Conservation (phyloP, 371 early-diverging fungal genomes). For the Apophysomyces sp. region DNA sequence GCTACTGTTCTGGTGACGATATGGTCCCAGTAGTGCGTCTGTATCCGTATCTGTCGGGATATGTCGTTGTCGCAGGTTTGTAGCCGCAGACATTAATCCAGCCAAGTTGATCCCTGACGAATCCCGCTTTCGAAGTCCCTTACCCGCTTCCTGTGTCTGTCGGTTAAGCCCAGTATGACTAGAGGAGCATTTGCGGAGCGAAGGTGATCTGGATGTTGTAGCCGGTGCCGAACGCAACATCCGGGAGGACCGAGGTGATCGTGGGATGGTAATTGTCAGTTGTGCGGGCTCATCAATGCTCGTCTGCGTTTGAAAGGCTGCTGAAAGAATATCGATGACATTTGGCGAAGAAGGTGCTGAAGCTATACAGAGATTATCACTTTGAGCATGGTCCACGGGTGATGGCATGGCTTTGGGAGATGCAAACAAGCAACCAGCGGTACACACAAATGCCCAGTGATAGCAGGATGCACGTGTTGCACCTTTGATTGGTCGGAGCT, state of each 20-base stretch:
- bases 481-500: no score
- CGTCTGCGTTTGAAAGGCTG: neutral
- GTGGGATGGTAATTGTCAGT: neutral
- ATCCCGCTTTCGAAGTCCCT: neutral
- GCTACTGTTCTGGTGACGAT: neutral
- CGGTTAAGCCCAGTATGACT: neutral
- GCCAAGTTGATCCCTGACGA: neutral
- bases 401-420: neutral
- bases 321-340: neutral
- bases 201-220: neutral
- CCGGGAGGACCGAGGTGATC: constrained; percentile 1
- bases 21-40: neutral
- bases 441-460: no score
- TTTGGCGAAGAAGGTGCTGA: neutral
- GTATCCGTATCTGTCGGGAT: neutral
- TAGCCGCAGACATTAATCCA: neutral
- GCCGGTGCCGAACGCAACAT: neutral
- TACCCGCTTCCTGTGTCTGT: neutral
- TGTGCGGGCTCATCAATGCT: neutral
- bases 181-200: neutral
- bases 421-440: no score
- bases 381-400: neutral
- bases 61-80: neutral
- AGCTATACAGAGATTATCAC: neutral
- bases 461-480: no score